These are phyloP conservation scores for Tagetes erecta DNA, from an alignment of 129 eudicot species.

Conservation along the genomic window DNA sequence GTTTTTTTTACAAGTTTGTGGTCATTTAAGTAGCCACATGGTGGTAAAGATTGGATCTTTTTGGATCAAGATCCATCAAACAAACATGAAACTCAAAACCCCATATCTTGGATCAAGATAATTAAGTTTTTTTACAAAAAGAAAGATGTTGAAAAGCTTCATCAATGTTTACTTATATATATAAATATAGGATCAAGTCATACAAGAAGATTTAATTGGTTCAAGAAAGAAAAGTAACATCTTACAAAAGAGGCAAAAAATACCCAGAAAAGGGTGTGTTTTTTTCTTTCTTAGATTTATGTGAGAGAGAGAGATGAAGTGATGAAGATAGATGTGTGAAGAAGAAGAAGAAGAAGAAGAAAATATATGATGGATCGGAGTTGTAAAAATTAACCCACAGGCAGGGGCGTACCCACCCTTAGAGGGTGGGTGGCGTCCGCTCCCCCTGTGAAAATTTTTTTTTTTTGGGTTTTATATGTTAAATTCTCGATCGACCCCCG, in stretches of 20 bases:
- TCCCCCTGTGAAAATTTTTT: no score
- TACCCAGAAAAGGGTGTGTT: conserved; percentile 39
- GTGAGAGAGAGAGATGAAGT: conserved; percentile 4
- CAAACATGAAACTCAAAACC: conserved; percentile 20
- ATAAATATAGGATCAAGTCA: conserved; percentile 29
- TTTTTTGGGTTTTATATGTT: no score
- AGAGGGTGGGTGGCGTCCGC: no score
- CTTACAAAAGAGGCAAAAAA: conserved; percentile 37
- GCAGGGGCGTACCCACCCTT: no score
- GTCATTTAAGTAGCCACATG: background rate
- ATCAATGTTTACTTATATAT: background rate
- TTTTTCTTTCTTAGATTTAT: conserved; percentile 12
- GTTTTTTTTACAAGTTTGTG: background rate
- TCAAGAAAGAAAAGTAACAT: conserved; percentile 29
- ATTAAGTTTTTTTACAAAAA: no score
- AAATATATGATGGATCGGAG: no score
- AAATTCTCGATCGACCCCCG: no score
- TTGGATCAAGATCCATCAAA: conserved; percentile 26
- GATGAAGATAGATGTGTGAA: background rate
- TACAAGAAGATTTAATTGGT: conserved; percentile 23
- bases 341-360: background rate
- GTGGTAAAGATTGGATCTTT: conserved; percentile 15
- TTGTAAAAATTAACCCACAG: no score
- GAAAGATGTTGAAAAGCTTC: no score
- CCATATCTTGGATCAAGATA: background rate